Evolutionary conservation across 768 basidiomycete genomes (phyloP).

Genomic region (Suillus decipiens): DNA sequence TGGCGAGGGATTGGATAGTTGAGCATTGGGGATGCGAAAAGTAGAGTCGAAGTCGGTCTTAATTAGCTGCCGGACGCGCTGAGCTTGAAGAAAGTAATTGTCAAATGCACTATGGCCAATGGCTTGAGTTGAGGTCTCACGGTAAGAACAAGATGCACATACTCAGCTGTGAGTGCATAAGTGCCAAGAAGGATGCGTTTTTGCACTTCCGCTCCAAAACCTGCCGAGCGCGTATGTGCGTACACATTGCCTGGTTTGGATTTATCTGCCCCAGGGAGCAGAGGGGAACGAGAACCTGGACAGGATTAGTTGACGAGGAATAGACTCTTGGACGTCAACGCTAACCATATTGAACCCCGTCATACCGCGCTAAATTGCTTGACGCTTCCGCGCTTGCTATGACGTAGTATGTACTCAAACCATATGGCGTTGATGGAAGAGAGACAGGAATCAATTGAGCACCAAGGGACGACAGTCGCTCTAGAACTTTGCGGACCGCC

Average conservation of each 20-base stretch:
- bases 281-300: slow-evolving; percentile 53
- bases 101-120: slow-evolving; percentile 76
- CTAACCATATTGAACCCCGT: slow-evolving; percentile 85
- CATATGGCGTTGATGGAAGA: slow-evolving; percentile 67
- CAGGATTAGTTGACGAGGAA: background rate
- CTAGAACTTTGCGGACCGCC: slow-evolving; percentile 49
- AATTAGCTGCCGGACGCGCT: slow-evolving; percentile 72
- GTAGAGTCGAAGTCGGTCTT: slow-evolving; percentile 71
- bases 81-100: slow-evolving; percentile 95
- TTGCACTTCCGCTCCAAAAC: slow-evolving; percentile 84
- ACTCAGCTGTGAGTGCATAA: slow-evolving; percentile 92
- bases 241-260: slow-evolving; percentile 59
- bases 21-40: slow-evolving; percentile 60
- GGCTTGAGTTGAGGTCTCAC: background rate
- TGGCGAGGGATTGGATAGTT: slow-evolving; percentile 15
- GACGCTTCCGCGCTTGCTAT: slow-evolving; percentile 92
- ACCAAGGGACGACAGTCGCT: slow-evolving; percentile 48
- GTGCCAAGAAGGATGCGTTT: slow-evolving; percentile 89
- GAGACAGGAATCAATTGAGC: slow-evolving; percentile 73
- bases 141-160: slow-evolving; percentile 30
- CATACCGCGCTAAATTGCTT: slow-evolving; percentile 88
- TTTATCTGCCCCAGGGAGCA: slow-evolving; percentile 42
- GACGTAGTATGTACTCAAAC: slow-evolving; percentile 95
- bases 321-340: slow-evolving; percentile 8
- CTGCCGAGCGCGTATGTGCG: slow-evolving; percentile 62